Evolutionary conservation across 345 rosid genomes (phyloP), one percentile per base, ranked within the genome.

Genomic region (Physaria fendleri): DNA sequence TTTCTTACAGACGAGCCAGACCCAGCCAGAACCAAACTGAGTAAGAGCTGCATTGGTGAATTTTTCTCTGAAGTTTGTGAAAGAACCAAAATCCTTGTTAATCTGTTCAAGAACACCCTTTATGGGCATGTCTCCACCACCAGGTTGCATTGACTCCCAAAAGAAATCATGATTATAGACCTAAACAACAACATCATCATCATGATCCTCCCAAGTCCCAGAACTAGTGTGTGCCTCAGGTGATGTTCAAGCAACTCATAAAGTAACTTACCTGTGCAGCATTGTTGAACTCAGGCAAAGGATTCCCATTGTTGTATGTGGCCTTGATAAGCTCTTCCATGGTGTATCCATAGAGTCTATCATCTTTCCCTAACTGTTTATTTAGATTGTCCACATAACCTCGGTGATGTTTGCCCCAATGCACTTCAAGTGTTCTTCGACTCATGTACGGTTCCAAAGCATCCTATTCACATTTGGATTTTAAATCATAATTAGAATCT

Each of bases 101-200:
- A 91, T 85, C 82, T 91, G 98, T 55, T 77, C 74, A 71, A 88
- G 98, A 43, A 88, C 75, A 64, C 90, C 98, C 61, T 79, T 82
- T 74, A 66, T 46, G 22, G 96, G 93, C 78, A 69, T 49, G 65
- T 69, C 78, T 20, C 98, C 96, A 17, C 96, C 98, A 37, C 88
- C 90, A 56, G 96, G 98, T 77, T 84, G 90, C 96, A 92, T 88
- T 15, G 98, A 92, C 71, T 92, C 98, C 98, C 98, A 92, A 52
- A 92, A 92, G 78, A 88, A 92, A 57, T 88, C 85, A 73, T 92
- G 96, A 76, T 88, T 92, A 93, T 93, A 92, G 16, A 85, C 88
- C 96, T 88, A 29, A 57, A 15, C 30, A 51, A 51, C 32, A 33
- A 47, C 21, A 13, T 25, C 28, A 32, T 20, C 40, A 35, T 37